Conservation (phyloP, 2,329 filamentous ascomycete genomes). For the Monilinia vaccinii-corymbosi region DNA sequence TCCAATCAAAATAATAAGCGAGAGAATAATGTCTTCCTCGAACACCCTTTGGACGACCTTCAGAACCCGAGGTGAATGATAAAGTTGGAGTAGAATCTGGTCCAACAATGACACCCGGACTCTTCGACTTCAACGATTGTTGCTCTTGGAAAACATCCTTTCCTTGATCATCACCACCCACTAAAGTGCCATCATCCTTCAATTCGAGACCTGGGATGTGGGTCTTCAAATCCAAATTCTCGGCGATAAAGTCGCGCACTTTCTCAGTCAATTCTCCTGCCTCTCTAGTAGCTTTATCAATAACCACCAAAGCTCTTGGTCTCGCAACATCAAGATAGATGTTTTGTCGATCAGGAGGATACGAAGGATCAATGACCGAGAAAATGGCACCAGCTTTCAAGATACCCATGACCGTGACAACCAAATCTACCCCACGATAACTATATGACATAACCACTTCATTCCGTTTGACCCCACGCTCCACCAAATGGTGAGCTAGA, state of each 20-base stretch:
- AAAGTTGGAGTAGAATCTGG: slow-evolving; percentile 77
- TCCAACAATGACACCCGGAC: slow-evolving; percentile 68
- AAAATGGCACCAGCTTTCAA: slow-evolving; percentile 50
- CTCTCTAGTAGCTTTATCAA: slow-evolving; percentile 62
- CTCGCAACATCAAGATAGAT: slow-evolving; percentile 75
- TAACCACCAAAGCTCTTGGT: slow-evolving; percentile 63
- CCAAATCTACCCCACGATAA: slow-evolving; percentile 69
- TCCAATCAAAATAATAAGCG: slow-evolving; percentile 85
- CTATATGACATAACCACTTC: slow-evolving; percentile 94
- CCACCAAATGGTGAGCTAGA: slow-evolving; percentile 68
- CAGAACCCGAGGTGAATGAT: slow-evolving; percentile 63
- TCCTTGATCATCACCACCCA: slow-evolving; percentile 58
- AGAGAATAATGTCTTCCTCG: slow-evolving; percentile 79
- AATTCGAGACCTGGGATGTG: slow-evolving; percentile 67
- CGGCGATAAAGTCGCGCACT: slow-evolving; percentile 57
- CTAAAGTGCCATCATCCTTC: slow-evolving; percentile 58
- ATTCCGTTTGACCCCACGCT: slow-evolving; percentile 62
- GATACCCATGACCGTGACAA: slow-evolving; percentile 73
- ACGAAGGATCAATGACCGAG: slow-evolving; percentile 68
- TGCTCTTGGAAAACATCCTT: slow-evolving; percentile 56
- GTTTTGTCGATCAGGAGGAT: slow-evolving; percentile 71
- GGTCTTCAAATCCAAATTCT: slow-evolving; percentile 63
- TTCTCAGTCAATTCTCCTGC: slow-evolving; percentile 51
- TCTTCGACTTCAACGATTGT: slow-evolving; percentile 40
- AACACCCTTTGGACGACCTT: slow-evolving; percentile 80